Conservation (phyloP, 306 rosid genomes). For the Notholithocarpus densiflorus region DNA sequence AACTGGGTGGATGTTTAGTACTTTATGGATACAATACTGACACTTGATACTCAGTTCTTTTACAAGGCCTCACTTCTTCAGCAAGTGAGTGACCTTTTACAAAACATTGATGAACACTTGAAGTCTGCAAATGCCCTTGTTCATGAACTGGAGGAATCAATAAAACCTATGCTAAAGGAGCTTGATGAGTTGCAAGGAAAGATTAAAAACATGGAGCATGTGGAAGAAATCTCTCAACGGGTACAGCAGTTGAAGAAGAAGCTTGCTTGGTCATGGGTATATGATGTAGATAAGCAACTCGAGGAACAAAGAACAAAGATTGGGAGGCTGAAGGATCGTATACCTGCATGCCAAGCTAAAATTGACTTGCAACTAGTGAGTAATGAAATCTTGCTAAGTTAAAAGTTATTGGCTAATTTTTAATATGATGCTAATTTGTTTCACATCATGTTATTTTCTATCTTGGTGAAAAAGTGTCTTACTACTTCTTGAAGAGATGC, state of each 20-base stretch:
- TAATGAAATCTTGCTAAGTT: not conserved
- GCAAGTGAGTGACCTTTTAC: conserved; percentile 84
- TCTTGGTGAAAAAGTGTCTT: no score
- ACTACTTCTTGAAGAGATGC: not conserved
- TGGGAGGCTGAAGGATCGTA: conserved; percentile 60
- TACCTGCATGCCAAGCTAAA: conserved; percentile 76
- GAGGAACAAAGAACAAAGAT: conserved; percentile 42
- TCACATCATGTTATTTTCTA: conserved; percentile 3
- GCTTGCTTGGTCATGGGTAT: conserved; percentile 98
- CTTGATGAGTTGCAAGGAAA: conserved; percentile 69
- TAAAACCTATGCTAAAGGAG: conserved; percentile 80
- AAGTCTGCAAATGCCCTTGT: conserved; percentile 46
- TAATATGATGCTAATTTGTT: not conserved
- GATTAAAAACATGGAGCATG: conserved; percentile 72
- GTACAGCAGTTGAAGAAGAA: conserved; percentile 71
- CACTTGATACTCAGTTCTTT: conserved; percentile 65
- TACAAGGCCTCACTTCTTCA: conserved; percentile 97
- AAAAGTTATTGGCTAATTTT: conserved; percentile 8
- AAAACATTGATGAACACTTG: conserved; percentile 53
- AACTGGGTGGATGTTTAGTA: conserved; percentile 8
- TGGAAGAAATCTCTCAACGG: conserved; percentile 68
- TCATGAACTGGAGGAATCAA: conserved; percentile 61
- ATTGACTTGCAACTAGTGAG: conserved; percentile 63
- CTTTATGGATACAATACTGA: conserved; percentile 38
- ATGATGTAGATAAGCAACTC: conserved; percentile 67